Conservation (phyloP, 192 early-diverging fungal species). For the Borealophlyctis nickersoniae region DNA sequence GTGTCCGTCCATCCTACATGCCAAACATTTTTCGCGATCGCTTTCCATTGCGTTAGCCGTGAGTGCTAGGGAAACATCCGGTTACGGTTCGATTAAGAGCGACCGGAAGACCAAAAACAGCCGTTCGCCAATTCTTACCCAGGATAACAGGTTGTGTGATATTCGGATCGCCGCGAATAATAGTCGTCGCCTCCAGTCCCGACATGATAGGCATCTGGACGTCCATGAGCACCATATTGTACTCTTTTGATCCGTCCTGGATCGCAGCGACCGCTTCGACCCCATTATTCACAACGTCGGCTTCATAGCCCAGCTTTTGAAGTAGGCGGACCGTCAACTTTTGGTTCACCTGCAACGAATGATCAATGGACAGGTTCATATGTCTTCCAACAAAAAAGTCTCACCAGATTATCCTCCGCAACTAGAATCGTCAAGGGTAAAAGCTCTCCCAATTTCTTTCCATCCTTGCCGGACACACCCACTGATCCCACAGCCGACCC, state of each 20-base stretch:
- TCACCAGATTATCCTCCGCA: conserved; percentile 25
- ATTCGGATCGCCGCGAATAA: conserved; percentile 6
- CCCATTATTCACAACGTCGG: conserved; percentile 12
- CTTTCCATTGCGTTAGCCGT: conserved; percentile 29
- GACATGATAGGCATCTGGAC: conserved; percentile 26
- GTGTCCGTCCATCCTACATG: conserved; percentile 27
- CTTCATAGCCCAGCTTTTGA: conserved; percentile 10
- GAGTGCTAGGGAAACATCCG: no score
- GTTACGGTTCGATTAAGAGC: no score
- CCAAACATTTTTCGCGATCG: conserved; percentile 23
- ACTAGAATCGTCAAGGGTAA: conserved; percentile 20
- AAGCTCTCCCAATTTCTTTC: conserved; percentile 7
- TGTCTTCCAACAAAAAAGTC: no score
- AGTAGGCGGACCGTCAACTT: conserved; percentile 1
- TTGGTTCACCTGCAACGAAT: neutral
- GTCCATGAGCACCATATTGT: conserved; percentile 4
- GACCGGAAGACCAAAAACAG: no score
- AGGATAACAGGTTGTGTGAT: neutral
- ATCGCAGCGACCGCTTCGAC: conserved; percentile 16
- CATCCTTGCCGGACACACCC: neutral
- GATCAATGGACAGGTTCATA: neutral
- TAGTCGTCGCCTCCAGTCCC: conserved; percentile 25
- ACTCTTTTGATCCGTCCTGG: neutral
- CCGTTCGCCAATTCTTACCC: no score
- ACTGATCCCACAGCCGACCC: neutral